Conservation (phyloP, 2,329 filamentous ascomycete species). For the Fusarium sp. region DNA sequence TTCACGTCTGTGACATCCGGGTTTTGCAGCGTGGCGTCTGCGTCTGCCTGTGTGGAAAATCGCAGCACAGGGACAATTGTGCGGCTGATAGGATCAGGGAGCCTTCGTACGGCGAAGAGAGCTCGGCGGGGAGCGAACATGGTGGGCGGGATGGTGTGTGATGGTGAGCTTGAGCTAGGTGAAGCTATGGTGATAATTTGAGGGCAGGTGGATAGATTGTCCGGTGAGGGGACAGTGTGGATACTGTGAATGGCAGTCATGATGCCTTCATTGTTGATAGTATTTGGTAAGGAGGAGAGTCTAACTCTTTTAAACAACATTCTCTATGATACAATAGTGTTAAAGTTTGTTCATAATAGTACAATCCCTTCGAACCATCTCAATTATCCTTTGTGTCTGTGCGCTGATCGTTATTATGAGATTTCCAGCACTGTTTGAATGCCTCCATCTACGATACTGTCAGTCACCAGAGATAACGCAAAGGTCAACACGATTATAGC, state of each 20-base stretch:
- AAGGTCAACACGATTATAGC: background rate
- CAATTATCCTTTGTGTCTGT: conserved; percentile 79
- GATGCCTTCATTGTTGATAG: conserved; percentile 25
- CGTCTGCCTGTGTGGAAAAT: conserved; percentile 45
- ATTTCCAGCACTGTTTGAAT: conserved; percentile 93
- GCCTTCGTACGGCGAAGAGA: conserved; percentile 41
- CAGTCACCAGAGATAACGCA: conserved; percentile 15
- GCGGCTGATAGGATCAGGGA: conserved; percentile 26
- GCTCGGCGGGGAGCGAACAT: conserved; percentile 50
- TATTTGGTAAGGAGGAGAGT: background rate
- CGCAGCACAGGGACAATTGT: conserved; percentile 38
- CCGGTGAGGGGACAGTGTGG: conserved; percentile 29
- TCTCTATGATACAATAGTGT: conserved; percentile 8
- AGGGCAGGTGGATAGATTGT: conserved; percentile 36
- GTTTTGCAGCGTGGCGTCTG: conserved; percentile 32
- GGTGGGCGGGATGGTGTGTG: conserved; percentile 5
- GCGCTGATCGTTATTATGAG: conserved; percentile 85
- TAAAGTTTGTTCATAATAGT: background rate
- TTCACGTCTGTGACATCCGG: conserved; percentile 31
- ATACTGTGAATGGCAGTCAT: conserved; percentile 9
- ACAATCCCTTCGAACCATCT: background rate
- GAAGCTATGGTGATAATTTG: conserved; percentile 30
- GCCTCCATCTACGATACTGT: conserved; percentile 78
- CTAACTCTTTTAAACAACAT: conserved; percentile 1
- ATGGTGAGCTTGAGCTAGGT: conserved; percentile 1